phyloP scores from a whole-genome alignment of 2,329 filamentous ascomycete genomes.

The Fusarium sp. region DNA sequence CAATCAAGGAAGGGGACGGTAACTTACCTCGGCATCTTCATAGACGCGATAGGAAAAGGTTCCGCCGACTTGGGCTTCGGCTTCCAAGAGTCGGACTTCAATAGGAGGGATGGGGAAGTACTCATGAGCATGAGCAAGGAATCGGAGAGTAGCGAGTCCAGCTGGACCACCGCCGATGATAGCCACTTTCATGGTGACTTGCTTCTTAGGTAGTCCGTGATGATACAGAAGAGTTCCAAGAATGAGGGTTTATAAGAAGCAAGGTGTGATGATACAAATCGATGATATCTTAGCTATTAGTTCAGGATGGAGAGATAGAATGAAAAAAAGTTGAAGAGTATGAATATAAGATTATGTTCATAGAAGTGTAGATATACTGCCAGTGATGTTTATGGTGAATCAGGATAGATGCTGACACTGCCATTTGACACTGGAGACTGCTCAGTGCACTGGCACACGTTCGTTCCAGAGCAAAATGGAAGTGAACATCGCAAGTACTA shows the following conservation, averaged over 20 bases:
- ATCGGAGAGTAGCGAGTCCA: constrained; percentile 57
- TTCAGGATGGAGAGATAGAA: background rate
- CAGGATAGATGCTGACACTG: background rate
- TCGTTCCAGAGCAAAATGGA: too few relatives aligned
- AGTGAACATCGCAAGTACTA: background rate
- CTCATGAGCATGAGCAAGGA: constrained; percentile 54
- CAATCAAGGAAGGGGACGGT: fast-evolving
- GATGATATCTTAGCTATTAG: background rate
- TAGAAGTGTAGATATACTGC: background rate
- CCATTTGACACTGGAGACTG: background rate
- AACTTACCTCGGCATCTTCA: constrained; percentile 59
- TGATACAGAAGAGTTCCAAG: background rate
- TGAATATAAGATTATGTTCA: fast-evolving
- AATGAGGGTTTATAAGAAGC: background rate
- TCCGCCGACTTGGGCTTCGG: constrained; percentile 58
- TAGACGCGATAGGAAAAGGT: constrained; percentile 62
- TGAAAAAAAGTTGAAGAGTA: fast-evolving
- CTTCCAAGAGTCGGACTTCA: constrained; percentile 60
- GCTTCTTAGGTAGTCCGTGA: background rate
- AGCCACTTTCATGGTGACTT: constrained; percentile 53
- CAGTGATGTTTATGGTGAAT: background rate
- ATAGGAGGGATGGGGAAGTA: constrained; percentile 55
- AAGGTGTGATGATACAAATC: background rate
- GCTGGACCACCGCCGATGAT: constrained; percentile 59
- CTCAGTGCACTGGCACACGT: background rate